Conservation (phyloP, 2,329 filamentous ascomycete genomes). For the Neodidymelliopsis sp. region DNA sequence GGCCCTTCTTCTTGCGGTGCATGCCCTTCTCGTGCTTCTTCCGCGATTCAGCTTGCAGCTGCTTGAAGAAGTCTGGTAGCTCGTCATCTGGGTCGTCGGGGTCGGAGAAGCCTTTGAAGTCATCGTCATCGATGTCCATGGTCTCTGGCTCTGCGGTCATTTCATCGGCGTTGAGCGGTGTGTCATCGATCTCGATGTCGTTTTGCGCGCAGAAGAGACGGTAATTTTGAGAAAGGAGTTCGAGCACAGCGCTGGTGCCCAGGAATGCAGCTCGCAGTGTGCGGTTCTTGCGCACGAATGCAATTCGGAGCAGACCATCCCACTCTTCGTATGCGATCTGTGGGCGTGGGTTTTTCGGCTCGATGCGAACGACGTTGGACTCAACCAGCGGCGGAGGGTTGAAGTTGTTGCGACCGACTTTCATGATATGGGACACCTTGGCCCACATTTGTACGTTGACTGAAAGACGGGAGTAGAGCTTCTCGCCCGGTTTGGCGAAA, state of each 20-base stretch:
- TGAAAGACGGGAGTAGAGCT: conserved; percentile 86
- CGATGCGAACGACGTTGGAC: conserved; percentile 86
- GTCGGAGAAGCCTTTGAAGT: conserved; percentile 59
- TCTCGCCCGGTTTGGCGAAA: conserved; percentile 85
- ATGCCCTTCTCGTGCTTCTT: conserved; percentile 37
- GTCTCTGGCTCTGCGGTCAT: conserved; percentile 52
- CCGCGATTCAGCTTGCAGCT: conserved; percentile 56
- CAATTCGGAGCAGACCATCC: conserved; percentile 85
- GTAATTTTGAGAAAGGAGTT: conserved; percentile 87
- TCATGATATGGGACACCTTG: conserved; percentile 77
- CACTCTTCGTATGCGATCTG: conserved; percentile 94
- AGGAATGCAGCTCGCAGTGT: conserved; percentile 84
- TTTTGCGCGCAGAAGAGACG: conserved; percentile 89
- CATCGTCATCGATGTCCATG: conserved; percentile 58
- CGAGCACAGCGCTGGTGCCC: conserved; percentile 79
- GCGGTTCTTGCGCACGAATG: conserved; percentile 89
- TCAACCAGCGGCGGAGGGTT: conserved; percentile 93
- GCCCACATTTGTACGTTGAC: conserved; percentile 96
- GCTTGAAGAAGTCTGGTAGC: conserved; percentile 84
- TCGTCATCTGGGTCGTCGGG: conserved; percentile 71
- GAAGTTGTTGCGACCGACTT: conserved; percentile 96
- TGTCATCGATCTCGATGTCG: conserved; percentile 77
- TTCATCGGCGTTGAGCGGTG: conserved; percentile 43
- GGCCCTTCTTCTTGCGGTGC: conserved; percentile 67
- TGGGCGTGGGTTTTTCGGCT: conserved; percentile 84